Percentiles rank a stretch among this genome's conserved stretches.
Evolutionary conservation across 2,329 filamentous ascomycete genomes (phyloP).

Genomic region (Aspergillus sp.): DNA sequence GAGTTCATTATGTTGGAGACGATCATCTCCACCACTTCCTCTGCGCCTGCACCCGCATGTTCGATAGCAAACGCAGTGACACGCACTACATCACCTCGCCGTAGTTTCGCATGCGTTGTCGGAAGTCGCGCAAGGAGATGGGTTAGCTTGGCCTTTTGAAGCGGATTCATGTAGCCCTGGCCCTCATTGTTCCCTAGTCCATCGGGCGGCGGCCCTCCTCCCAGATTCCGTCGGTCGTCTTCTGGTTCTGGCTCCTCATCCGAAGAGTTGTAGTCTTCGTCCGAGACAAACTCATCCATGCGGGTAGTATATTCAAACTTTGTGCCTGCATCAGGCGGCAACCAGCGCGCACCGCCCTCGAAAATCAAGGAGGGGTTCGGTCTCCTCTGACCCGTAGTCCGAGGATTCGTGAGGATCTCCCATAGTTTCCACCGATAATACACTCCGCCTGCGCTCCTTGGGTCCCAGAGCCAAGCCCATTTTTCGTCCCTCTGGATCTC

Average conservation of each 20-base stretch:
- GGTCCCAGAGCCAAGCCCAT: constrained; percentile 91
- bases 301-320: constrained; percentile 70
- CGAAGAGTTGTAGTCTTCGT: constrained; percentile 76
- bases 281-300: constrained; percentile 70
- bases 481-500: constrained; percentile 78
- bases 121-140: constrained; percentile 79
- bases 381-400: constrained; percentile 34
- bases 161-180: constrained; percentile 63
- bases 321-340: constrained; percentile 61
- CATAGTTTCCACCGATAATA: constrained; percentile 93
- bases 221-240: constrained; percentile 35
- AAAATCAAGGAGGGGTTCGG: constrained; percentile 55
- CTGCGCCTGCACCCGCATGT: constrained; percentile 72
- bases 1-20: constrained; percentile 73
- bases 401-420: constrained; percentile 65
- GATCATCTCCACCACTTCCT: constrained; percentile 86
- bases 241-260: constrained; percentile 59
- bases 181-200: constrained; percentile 37
- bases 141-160: constrained; percentile 74
- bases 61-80: constrained; percentile 82
- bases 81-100: constrained; percentile 76
- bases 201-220: constrained; percentile 32
- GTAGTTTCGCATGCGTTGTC: constrained; percentile 60
- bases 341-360: constrained; percentile 69
- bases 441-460: constrained; percentile 65